These are phyloP conservation scores for Metrosideros polymorpha DNA, from an alignment of 441 rosid species.

Conservation along the genomic window DNA sequence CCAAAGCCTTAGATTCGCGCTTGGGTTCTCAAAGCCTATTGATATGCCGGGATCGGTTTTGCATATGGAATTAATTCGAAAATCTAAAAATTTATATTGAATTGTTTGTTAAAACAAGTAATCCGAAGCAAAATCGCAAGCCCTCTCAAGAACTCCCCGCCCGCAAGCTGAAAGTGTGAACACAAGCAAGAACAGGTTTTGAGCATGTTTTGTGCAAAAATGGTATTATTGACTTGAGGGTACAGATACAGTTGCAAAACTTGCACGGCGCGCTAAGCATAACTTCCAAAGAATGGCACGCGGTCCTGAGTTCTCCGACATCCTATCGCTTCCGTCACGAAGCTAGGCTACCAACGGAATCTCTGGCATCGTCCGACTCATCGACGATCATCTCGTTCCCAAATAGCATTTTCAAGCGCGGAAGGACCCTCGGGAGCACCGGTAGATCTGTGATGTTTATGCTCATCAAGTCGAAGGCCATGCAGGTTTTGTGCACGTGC, in stretches of 20 bases:
- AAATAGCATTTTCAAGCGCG: slow-evolving; percentile 73
- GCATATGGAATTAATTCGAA: too few species aligned
- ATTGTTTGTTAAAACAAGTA: background rate
- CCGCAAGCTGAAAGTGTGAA: background rate
- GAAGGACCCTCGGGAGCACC: slow-evolving; percentile 71
- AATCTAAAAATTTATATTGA: too few species aligned
- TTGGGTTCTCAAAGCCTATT: background rate
- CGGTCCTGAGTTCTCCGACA: background rate
- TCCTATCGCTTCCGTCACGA: background rate
- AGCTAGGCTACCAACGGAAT: slow-evolving; percentile 23
- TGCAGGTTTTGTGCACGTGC: slow-evolving; percentile 91
- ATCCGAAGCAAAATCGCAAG: background rate
- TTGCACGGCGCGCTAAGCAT: background rate
- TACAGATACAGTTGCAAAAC: background rate
- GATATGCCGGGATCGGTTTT: background rate
- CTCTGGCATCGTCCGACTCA: slow-evolving; percentile 42
- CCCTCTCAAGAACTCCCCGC: background rate
- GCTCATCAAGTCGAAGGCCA: slow-evolving; percentile 94
- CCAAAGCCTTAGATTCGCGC: background rate
- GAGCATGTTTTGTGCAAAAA: background rate
- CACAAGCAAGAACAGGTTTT: background rate
- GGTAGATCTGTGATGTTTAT: slow-evolving; percentile 75
- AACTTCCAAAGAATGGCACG: background rate
- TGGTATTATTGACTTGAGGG: background rate
- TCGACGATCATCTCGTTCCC: slow-evolving; percentile 55